Evolutionary conservation across 306 rosid species (phyloP), one percentile per base, ranked within the genome.

Genomic region (Acacia melanoxylon): DNA sequence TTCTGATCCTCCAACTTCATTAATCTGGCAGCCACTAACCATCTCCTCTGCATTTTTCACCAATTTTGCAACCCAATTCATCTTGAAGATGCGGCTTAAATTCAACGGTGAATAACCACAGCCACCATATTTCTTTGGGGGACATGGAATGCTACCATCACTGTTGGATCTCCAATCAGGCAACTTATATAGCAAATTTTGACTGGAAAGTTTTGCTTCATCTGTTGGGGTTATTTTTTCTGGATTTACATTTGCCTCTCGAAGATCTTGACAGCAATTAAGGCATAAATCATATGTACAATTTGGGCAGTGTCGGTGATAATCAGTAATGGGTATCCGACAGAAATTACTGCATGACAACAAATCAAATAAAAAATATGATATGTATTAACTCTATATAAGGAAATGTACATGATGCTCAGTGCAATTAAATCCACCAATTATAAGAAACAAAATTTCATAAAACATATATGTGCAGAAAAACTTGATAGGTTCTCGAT

Each of bases 1-100:
- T 74, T 89, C 86, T 52, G 70, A 85, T 14, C 66, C 78, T 78
- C 83, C 84, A 54, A 74, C 79, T 49, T 86, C 83, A 70, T 84
- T 54, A 77, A 90, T 82, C 66, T 82, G 90, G 83, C 99, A 96
- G 46, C 99, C 97, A 86, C 91, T 88, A 77, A 96, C 99, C 98
- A 96, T 93, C 87, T 93, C 99, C 87, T 96, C 99, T 48, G 86
- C 98, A 90, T 96, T 96, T 87, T 96, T 96, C 67, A 89, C 94
- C 88, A 96, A 90, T 74, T 96, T 96, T 87, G 99, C 98, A 74
- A 96, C 98, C 99, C 98, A 93, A 69, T 95, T 95, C 98, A 92
- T 93, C 91, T 93, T 95, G 86, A 95, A 95, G 83, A 93, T 95
- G 83, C 98, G 94, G 80, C 92, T 90, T 85, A 93, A 91, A 81